phyloP scores from a whole-genome alignment of 106 monocot species.

The Dioscorea alata region DNA sequence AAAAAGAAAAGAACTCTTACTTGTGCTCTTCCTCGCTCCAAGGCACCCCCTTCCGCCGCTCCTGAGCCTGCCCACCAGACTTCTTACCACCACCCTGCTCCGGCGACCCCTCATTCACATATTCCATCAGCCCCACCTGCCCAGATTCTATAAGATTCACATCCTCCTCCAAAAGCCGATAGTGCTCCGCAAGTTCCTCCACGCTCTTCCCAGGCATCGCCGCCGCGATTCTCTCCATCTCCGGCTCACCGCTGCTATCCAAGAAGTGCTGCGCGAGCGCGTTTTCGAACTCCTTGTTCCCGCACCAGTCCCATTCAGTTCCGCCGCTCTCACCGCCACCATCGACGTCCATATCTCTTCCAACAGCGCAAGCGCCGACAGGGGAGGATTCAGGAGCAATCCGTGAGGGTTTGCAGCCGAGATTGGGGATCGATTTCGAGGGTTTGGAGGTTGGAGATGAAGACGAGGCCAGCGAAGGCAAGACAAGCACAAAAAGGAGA shows the following conservation, averaged over 20 bases:
- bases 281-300: slow-evolving; percentile 63
- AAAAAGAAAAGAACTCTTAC: background rate
- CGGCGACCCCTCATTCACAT: slow-evolving; percentile 8
- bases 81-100: slow-evolving; percentile 25
- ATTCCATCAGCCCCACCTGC: slow-evolving; percentile 31
- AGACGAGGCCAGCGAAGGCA: too few species aligned
- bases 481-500: too few species aligned
- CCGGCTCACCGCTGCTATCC: slow-evolving; percentile 15
- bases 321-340: too few species aligned
- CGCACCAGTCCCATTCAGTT: slow-evolving; percentile 34
- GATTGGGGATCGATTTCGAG: too few species aligned
- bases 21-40: slow-evolving; percentile 10
- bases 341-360: too few species aligned
- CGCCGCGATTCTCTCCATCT: slow-evolving; percentile 38
- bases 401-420: too few species aligned
- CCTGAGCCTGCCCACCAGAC: slow-evolving; percentile 31
- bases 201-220: slow-evolving; percentile 36
- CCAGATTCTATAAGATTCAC: slow-evolving; percentile 46
- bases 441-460: too few species aligned
- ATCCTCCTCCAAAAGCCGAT: slow-evolving; percentile 41
- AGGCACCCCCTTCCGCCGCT: slow-evolving; percentile 48
- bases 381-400: too few species aligned
- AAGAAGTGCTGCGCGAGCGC: slow-evolving; percentile 22
- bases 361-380: too few species aligned
- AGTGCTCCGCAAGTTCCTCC: slow-evolving; percentile 47